Percentiles rank a stretch among this genome's conserved stretches.
These are phyloP conservation scores for Chalaropsis thielavioides DNA, from an alignment of 2,329 filamentous ascomycete genomes.

Conservation along the genomic window DNA sequence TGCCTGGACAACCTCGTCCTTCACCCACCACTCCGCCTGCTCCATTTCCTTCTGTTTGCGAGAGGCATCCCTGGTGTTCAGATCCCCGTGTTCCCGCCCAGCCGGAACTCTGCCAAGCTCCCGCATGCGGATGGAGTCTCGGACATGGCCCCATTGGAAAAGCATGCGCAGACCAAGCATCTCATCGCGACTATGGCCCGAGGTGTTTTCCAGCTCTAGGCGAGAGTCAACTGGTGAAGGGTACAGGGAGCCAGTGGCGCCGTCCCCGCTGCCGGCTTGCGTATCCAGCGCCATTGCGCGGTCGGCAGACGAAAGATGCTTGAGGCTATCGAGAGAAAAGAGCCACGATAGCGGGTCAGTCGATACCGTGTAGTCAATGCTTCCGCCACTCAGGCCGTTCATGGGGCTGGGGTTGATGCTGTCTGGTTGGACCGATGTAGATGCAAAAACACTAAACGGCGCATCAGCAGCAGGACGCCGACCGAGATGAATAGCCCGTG, in stretches of 20 bases:
- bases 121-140: background rate
- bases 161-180: slow-evolving; percentile 37
- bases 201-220: slow-evolving; percentile 46
- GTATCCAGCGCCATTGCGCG: slow-evolving; percentile 44
- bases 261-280: slow-evolving; percentile 34
- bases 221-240: slow-evolving; percentile 49
- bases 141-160: slow-evolving; percentile 36
- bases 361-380: slow-evolving; percentile 9
- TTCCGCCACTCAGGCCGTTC: background rate
- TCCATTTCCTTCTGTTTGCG: slow-evolving; percentile 19
- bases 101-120: slow-evolving; percentile 19
- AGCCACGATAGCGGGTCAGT: slow-evolving; percentile 55
- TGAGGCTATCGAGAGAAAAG: slow-evolving; percentile 46
- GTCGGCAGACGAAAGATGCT: slow-evolving; percentile 48
- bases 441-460: slow-evolving; percentile 35
- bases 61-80: slow-evolving; percentile 19
- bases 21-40: slow-evolving; percentile 38
- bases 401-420: background rate
- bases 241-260: slow-evolving; percentile 25
- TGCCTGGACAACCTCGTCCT: slow-evolving; percentile 39
- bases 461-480: slow-evolving; percentile 53
- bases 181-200: slow-evolving; percentile 27
- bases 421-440: background rate
- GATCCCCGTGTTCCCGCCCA: slow-evolving; percentile 20
- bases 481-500: slow-evolving; percentile 61